Evolutionary conservation across 495 filamentous ascomycete genomes (phyloP).

Genomic region (Aspergillus sparsus): DNA sequence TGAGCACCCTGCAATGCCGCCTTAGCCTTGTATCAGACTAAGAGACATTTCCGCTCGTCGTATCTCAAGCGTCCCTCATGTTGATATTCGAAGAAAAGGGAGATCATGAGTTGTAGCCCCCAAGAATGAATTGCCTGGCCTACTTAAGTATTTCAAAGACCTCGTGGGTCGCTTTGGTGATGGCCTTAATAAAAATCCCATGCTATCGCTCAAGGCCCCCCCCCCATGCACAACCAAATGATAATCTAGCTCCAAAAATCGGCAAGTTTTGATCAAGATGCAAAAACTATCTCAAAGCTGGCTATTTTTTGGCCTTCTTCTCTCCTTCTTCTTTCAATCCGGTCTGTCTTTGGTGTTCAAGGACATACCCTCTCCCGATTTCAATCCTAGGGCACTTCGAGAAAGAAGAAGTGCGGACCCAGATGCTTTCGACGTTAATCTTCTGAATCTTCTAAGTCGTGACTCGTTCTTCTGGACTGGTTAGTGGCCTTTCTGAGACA

Average conservation of each 20-base stretch:
- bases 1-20: background rate
- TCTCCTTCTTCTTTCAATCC: conserved; percentile 16
- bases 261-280: conserved; percentile 15
- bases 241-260: background rate
- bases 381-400: background rate
- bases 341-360: conserved; percentile 17
- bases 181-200: too few species aligned
- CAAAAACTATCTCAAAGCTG: conserved; percentile 12
- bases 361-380: conserved; percentile 9
- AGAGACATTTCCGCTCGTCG: background rate
- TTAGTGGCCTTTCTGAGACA: background rate
- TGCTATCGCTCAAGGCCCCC: background rate
- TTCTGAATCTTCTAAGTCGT: conserved; percentile 14
- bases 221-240: background rate
- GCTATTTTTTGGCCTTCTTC: conserved; percentile 18
- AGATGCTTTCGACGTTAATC: conserved; percentile 1
- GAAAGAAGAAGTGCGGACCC: background rate
- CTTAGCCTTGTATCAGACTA: background rate
- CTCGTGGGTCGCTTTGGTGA: too few species aligned
- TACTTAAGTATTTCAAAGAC: background rate
- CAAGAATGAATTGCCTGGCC: background rate
- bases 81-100: too few species aligned
- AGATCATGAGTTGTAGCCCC: too few species aligned
- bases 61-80: too few species aligned
- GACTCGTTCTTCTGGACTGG: conserved; percentile 25